Conservation (phyloP, 2,329 filamentous ascomycete genomes). For the Lecanosticta acicola region DNA sequence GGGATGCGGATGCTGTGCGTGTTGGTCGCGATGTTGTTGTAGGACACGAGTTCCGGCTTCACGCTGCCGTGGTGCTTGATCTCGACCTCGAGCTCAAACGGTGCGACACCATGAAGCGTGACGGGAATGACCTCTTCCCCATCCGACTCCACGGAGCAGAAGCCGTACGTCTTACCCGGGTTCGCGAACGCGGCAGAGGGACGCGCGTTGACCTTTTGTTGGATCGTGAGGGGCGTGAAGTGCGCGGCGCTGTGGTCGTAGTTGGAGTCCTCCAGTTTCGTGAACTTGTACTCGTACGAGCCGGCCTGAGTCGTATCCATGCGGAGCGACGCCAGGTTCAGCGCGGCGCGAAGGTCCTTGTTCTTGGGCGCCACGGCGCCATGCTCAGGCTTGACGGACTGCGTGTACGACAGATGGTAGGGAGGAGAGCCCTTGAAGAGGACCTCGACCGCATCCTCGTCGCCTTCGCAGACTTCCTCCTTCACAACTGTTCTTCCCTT, state of each 20-base stretch:
- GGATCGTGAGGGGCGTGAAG: constrained; percentile 62
- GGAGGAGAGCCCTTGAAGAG: constrained; percentile 71
- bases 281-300: constrained; percentile 79
- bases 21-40: constrained; percentile 71
- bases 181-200: constrained; percentile 77
- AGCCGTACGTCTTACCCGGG: constrained; percentile 90
- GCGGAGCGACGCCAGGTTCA: constrained; percentile 69
- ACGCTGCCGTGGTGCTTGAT: constrained; percentile 84
- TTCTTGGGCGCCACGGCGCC: constrained; percentile 58
- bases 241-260: constrained; percentile 69
- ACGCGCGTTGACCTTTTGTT: constrained; percentile 77
- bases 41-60: constrained; percentile 72
- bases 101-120: constrained; percentile 71
- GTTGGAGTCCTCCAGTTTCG: constrained; percentile 73
- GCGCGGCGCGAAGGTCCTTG: constrained; percentile 69
- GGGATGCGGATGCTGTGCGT: constrained; percentile 78
- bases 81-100: constrained; percentile 85
- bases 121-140: constrained; percentile 81
- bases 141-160: constrained; percentile 78
- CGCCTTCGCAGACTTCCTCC: constrained; percentile 84
- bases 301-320: constrained; percentile 84
- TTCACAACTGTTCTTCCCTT: constrained; percentile 59
- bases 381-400: constrained; percentile 64
- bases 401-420: constrained; percentile 75
- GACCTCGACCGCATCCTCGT: constrained; percentile 83